phyloP scores from a whole-genome alignment of 345 rosid genomes.

The Rhodamnia argentea region DNA sequence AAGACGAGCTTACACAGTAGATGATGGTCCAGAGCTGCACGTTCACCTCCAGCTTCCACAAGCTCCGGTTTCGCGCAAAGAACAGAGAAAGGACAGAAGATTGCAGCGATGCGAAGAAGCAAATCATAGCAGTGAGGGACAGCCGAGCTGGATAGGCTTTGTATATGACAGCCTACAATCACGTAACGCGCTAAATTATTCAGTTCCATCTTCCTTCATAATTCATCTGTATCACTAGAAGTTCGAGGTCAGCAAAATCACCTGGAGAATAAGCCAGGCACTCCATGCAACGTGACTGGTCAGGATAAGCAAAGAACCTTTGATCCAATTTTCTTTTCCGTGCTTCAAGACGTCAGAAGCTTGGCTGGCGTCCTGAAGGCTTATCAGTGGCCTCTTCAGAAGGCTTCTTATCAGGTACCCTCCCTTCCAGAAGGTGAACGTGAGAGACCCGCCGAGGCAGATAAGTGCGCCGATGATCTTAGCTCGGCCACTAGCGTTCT shows the following conservation, averaged over 20 bases:
- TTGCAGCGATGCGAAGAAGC: constrained; percentile 35
- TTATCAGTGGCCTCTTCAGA: constrained; percentile 20
- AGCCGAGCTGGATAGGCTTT: constrained; percentile 25
- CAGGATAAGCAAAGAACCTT: constrained; percentile 33
- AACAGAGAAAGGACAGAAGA: constrained; percentile 25
- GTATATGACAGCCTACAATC: constrained; percentile 9
- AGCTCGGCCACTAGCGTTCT: constrained; percentile 14
- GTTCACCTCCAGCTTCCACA: constrained; percentile 35
- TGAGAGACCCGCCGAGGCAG: constrained; percentile 27
- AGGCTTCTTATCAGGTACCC: constrained; percentile 19
- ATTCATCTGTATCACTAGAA: neutral
- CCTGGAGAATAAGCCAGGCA: constrained; percentile 33
- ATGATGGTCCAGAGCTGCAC: constrained; percentile 28
- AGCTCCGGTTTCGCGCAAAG: constrained; percentile 15
- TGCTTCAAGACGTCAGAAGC: neutral
- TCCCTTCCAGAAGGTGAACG: constrained; percentile 42
- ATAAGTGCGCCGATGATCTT: constrained; percentile 22
- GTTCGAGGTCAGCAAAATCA: neutral
- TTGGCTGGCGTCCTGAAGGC: constrained; percentile 3
- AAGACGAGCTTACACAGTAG: constrained; percentile 10
- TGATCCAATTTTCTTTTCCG: constrained; percentile 26
- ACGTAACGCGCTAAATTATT: neutral
- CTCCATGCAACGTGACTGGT: constrained; percentile 30
- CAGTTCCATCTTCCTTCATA: neutral
- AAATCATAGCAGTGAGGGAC: constrained; percentile 26